Percentiles rank a stretch among this genome's conserved stretches.
Evolutionary conservation across 208 protist species (phyloP).

Genomic region (Kentomonas sorsogonicus): DNA sequence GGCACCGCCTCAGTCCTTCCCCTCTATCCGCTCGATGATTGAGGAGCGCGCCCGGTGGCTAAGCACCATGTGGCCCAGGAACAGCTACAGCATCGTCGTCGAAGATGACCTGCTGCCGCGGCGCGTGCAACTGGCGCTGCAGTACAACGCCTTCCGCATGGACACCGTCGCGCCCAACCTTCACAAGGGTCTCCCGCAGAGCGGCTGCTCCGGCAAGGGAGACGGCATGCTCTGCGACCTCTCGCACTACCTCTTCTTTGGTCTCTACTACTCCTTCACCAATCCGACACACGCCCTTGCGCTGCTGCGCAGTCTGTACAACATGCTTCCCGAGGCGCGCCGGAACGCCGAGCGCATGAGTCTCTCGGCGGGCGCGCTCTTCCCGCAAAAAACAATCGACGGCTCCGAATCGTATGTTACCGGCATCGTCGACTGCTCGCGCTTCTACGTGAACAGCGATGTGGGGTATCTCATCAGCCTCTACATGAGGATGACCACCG

Average conservation of each 20-base stretch:
- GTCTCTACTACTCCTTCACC: constrained; percentile 81
- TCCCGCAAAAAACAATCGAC: constrained; percentile 70
- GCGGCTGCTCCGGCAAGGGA: constrained; percentile 57
- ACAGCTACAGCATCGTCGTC: constrained; percentile 66
- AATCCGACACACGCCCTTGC: constrained; percentile 46
- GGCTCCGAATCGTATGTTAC: too few relatives aligned
- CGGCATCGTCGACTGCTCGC: constrained; percentile 8
- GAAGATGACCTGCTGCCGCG: constrained; percentile 74
- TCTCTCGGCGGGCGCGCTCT: constrained; percentile 70
- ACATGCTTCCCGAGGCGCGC: constrained; percentile 66
- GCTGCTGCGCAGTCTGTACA: constrained; percentile 66
- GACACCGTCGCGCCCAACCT: constrained; percentile 63
- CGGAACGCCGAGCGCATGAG: constrained; percentile 57
- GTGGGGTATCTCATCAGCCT: constrained; percentile 71
- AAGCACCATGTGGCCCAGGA: constrained; percentile 61
- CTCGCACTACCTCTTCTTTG: constrained; percentile 77
- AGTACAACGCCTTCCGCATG: constrained; percentile 79
- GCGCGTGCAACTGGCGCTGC: constrained; percentile 61
- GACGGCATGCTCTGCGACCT: constrained; percentile 70
- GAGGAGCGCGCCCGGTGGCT: constrained; percentile 32
- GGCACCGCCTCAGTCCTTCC: constrained; percentile 25
- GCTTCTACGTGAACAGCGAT: constrained; percentile 45
- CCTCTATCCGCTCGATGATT: constrained; percentile 36
- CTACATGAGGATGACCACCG: constrained; percentile 55
- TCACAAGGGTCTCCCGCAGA: constrained; percentile 55